Evolutionary conservation across 192 early-diverging fungal genomes (phyloP), one percentile per base, ranked within the genome.

Genomic region (Coemansia reversa): DNA sequence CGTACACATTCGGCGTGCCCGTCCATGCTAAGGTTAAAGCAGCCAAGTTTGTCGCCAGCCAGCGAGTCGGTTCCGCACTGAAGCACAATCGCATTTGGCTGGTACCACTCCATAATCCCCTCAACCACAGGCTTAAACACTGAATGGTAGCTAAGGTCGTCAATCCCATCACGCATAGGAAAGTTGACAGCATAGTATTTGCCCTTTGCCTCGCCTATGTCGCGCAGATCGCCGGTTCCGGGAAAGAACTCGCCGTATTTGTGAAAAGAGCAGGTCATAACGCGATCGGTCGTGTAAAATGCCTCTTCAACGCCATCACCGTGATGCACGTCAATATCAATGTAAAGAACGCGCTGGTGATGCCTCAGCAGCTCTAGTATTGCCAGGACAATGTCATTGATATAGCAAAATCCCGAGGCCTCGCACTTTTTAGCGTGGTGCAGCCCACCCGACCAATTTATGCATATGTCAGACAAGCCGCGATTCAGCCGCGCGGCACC

Each of bases 251-350:
- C 93, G 30, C 97, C 97, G 75, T 94, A 97, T 76, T 98, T 97
- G 69, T 99, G 97, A 79, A 99, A 98, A 19, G 91, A 94, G 47
- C 92, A 91, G 5, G 97, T 98, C 97, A 99, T 99, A 7, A 99
- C 97, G 28, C 97, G 89, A 65, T 99, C 97, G 7, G 96, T 97
- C n/a, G 91, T 91, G 69, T 98, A 99, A 67, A 99, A 99, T 16
- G 97, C 97, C 70, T 97, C 95, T 69, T 98, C 94, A 19, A 99
- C 97, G 42, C 97, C 97, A 70, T 99, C 97, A 49, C 97, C 97
- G 66, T 99, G 97, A 76, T 99, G 97, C 7, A 97, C 92, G 72
- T 99, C 97, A 70, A 97, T 97, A 72, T 99, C 97, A 58, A 96
- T 93, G 71, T 99, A 99, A 5, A 99, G 80, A 2, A 99, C 94